Percentiles rank a stretch among this genome's conserved stretches.
Evolutionary conservation across 1,139 yeast species (phyloP).

Genomic region (Suhomyces wounanorum): DNA sequence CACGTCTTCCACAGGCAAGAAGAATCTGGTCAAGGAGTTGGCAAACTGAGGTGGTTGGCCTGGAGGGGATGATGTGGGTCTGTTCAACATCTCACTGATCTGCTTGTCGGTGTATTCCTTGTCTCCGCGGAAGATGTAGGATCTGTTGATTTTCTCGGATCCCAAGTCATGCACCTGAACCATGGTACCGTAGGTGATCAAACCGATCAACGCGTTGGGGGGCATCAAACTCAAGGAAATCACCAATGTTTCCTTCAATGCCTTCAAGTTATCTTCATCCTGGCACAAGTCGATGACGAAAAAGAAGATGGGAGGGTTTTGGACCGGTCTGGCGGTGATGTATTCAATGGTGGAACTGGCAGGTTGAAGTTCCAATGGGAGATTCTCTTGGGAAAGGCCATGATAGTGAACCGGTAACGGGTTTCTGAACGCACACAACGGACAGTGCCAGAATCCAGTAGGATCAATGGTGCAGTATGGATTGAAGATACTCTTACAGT

Average conservation of each 20-base stretch:
- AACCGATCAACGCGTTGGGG: conserved; percentile 88
- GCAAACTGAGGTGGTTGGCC: conserved; percentile 29
- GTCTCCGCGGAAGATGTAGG: conserved; percentile 90
- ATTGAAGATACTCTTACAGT: conserved; percentile 84
- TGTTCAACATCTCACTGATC: conserved; percentile 71
- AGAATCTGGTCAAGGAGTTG: conserved; percentile 69
- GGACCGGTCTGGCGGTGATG: conserved; percentile 83
- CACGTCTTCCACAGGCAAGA: conserved; percentile 81
- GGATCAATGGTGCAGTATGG: conserved; percentile 88
- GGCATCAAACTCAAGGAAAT: conserved; percentile 84
- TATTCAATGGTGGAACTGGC: conserved; percentile 88
- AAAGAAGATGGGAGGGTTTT: conserved; percentile 88
- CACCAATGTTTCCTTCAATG: conserved; percentile 83
- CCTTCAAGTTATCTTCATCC: conserved; percentile 88
- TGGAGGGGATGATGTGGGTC: conserved; percentile 39
- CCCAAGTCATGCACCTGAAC: conserved; percentile 93
- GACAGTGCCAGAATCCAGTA: conserved; percentile 88
- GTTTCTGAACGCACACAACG: conserved; percentile 79
- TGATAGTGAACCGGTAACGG: conserved; percentile 90
- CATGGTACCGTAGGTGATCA: conserved; percentile 92
- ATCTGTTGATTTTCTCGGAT: conserved; percentile 72
- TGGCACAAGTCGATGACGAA: conserved; percentile 93
- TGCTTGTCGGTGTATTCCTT: conserved; percentile 81
- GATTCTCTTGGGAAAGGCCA: conserved; percentile 76
- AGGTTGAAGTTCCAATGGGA: conserved; percentile 85